Base-by-base conservation (phyloP, 108 stramenopile genomes). In the Cyclotella cryptica region DNA sequence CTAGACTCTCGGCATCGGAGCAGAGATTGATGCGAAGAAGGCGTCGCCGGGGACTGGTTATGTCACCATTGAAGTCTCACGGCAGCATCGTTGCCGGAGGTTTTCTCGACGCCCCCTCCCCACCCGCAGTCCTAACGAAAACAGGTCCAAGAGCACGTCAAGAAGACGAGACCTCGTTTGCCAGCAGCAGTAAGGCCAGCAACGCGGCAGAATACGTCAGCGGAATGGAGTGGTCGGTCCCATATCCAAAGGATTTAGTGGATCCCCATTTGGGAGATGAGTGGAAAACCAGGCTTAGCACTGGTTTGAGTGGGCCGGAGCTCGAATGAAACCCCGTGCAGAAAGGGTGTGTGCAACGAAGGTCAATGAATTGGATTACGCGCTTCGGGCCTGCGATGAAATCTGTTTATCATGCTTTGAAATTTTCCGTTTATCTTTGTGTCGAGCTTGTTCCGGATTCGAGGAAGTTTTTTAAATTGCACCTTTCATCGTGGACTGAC, bases 21-120 rank as follows among this genome's bases (percentile, higher is more conserved):
- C 59, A 40, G 30, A 42, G 76, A 52, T 41, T 42, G 27, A 61
- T 60, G 30, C 58, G 76, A 10, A 26, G 46, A 29, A 60, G 76
- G 45, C 52, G 68, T 7, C 57, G 69, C 22, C 46, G 77, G 46
- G 77, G 77, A 27, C 15, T 78, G 10, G 4, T 55, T 18, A 46
- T 29, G 1, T 26, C 43, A 9, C 22, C 52, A 15, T 5, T 24
- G 22, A 58, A 44, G 7, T 29, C 15, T 5, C 24, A 35, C 27
- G 41, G 27, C 12, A 15, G 12, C 9, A 45, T 10, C 47, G 21
- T 12, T 19, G 8, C 22, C 18, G 35, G 22, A 39, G 30, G 4
- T 21, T 8, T n/a, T 17, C 39, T 19, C 11, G 17, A 19, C 53
- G 21, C 13, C 13, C 54, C 35, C 30, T 46, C 18, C n/a, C 47